phyloP scores from a whole-genome alignment of 73 alveolate genomes.

The Symbiodinium natans region DNA sequence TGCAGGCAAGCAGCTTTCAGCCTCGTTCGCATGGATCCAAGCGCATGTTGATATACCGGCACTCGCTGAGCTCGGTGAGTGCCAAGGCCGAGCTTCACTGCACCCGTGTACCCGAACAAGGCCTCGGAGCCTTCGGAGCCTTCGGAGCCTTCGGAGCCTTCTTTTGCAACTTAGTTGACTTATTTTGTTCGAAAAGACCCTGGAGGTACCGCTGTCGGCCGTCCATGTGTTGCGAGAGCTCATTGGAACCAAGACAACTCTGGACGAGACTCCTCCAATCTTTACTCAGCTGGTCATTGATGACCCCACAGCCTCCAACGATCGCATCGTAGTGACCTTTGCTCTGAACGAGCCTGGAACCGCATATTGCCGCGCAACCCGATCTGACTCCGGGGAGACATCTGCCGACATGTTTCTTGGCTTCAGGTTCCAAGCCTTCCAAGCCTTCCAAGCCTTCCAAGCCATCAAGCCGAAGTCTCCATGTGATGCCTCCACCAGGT shows the following conservation, averaged over 20 bases:
- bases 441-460: too few species aligned
- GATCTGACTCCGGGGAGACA: slow-evolving; percentile 36
- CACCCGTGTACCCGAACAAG: slow-evolving; percentile 42
- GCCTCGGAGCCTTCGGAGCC: background rate
- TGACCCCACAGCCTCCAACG: slow-evolving; percentile 26
- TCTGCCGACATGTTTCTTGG: slow-evolving; percentile 26
- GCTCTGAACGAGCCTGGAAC: slow-evolving; percentile 70
- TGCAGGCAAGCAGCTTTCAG: background rate
- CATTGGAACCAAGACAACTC: slow-evolving; percentile 31
- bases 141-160: background rate
- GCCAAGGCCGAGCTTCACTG: slow-evolving; percentile 21
- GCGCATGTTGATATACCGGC: too few species aligned
- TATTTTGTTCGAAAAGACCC: too few species aligned
- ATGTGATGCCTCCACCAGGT: background rate
- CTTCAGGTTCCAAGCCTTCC: background rate
- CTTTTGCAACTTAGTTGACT: background rate
- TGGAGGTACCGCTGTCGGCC: slow-evolving; percentile 16
- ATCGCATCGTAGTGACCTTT: slow-evolving; percentile 14
- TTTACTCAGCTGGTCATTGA: background rate
- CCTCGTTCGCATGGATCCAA: background rate
- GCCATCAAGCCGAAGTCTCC: background rate
- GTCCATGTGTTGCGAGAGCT: slow-evolving; percentile 24
- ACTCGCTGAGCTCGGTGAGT: background rate
- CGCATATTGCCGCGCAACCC: slow-evolving; percentile 45
- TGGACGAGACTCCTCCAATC: slow-evolving; percentile 32